Percentiles rank a stretch among this genome's conserved stretches.
Conservation (phyloP, 1,284 basidiomycete genomes). For the Microbotryum violaceum region DNA sequence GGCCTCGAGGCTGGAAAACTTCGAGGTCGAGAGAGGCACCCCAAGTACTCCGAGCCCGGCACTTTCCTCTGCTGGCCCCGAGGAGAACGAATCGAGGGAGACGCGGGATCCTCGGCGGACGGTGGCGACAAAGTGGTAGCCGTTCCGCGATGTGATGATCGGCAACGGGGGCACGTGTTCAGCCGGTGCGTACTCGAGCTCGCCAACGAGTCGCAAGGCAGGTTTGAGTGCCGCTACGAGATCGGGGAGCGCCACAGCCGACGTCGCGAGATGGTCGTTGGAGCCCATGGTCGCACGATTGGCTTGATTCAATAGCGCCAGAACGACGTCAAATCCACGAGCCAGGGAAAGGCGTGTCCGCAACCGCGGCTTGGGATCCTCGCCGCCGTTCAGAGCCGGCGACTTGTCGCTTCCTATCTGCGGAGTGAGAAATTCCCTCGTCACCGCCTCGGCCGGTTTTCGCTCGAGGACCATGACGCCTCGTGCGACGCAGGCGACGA, state of each 20-base stretch:
- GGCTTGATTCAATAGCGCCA: slow-evolving; percentile 13
- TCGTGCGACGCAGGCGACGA: slow-evolving; percentile 10
- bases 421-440: background rate
- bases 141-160: background rate
- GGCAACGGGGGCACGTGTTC: slow-evolving; percentile 1
- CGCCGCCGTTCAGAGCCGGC: background rate
- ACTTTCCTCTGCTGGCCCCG: too few species aligned
- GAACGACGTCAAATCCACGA: background rate
- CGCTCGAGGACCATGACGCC: slow-evolving; percentile 9
- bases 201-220: background rate
- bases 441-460: background rate
- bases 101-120: background rate
- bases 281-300: background rate
- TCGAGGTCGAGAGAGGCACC: too few species aligned
- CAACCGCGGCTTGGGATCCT: background rate
- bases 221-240: slow-evolving; percentile 2
- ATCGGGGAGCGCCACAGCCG: slow-evolving; percentile 4
- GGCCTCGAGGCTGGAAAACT: background rate
- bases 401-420: too few species aligned
- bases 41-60: too few species aligned
- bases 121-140: background rate
- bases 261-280: background rate
- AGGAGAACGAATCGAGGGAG: too few species aligned
- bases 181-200: background rate
- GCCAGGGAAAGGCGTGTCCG: background rate